A percentile compares a stretch with the other conserved stretches of the same genome.
These are phyloP conservation scores for Kwoniella heveanensis DNA, from an alignment of 768 basidiomycete genomes.

Conservation along the genomic window DNA sequence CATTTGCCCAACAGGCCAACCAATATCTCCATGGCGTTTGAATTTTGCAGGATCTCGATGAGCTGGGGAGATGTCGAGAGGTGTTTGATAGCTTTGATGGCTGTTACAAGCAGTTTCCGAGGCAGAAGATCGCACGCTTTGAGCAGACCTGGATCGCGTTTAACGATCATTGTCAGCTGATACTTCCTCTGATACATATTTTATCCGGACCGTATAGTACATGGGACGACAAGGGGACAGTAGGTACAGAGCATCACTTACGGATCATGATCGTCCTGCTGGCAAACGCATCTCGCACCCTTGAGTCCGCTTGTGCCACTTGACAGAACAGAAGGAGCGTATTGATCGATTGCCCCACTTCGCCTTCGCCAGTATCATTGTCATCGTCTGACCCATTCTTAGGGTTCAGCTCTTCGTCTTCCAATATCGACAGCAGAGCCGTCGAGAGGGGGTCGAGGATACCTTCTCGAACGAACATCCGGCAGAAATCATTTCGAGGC, in stretches of 20 bases:
- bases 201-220: no score
- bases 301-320: conserved; percentile 91
- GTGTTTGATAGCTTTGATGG: conserved; percentile 94
- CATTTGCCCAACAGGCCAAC: conserved; percentile 80
- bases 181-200: no score
- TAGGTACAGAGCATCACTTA: conserved; percentile 59
- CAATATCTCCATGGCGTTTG: conserved; percentile 90
- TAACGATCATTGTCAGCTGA: neutral
- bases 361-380: conserved; percentile 84
- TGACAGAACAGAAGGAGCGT: conserved; percentile 91
- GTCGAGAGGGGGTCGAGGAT: conserved; percentile 87
- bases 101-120: conserved; percentile 80
- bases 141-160: conserved; percentile 66
- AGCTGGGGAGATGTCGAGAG: conserved; percentile 88
- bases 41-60: conserved; percentile 91
- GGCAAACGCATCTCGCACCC: conserved; percentile 88
- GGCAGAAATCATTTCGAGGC: conserved; percentile 96
- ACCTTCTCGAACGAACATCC: conserved; percentile 97
- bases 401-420: conserved; percentile 63
- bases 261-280: conserved; percentile 85
- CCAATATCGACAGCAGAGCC: conserved; percentile 83
- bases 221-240: no score
- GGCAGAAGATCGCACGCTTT: conserved; percentile 84
- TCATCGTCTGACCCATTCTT: conserved; percentile 70
- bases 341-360: conserved; percentile 67